Base-by-base conservation (phyloP, 176 grass and related monocot species). In the Tillandsia leiboldiana region DNA sequence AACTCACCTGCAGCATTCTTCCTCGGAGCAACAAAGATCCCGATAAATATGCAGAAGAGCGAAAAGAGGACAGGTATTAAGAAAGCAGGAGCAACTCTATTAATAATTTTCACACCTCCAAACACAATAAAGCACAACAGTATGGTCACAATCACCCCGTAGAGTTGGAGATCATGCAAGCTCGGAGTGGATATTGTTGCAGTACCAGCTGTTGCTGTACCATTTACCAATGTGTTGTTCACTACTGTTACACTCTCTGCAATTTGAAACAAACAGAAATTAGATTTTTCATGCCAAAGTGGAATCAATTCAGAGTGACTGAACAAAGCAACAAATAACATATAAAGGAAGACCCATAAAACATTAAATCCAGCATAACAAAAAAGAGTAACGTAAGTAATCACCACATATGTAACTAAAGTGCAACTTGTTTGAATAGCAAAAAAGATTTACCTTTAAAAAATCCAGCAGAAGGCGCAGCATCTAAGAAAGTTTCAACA, bases 21-120 rank as follows among this genome's bases (percentile, higher is more conserved):
- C 76, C 84, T 90, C 66, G 94, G 94, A 78, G 94, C 94, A 80
- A 86, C 81, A 48, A 97, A 97, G 48, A 90, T 86, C 73, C 94
- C 94, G 74, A 92, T 76, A 72, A 90, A 97, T 71, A 97, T 97
- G 81, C 94, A 97, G 65, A 90, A 70, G 12, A 97, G 67, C 18
- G 94, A 97, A 80, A 97, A 90, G 18, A 97, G 90, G 20, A 97
- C 89, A 13, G 94, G 89, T 76, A 97, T 75, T 75, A 97, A 76
- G 78, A 97, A 87, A 72, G 94, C 94, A 49, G 94, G 89, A 23
- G 94, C 94, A 54, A 97, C 94, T 73, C 82, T 88, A 70, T 97
- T 97, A 53, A 97, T 97, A 18, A 97, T 97, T 78, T 97, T 97
- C 52, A 97, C 94, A 80, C 94, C 94, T 72, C 94, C 94, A 82